Evolutionary conservation across 1,284 basidiomycete species (phyloP), one percentile per base, ranked within the genome.

Genomic region (Marasmius fiardii): DNA sequence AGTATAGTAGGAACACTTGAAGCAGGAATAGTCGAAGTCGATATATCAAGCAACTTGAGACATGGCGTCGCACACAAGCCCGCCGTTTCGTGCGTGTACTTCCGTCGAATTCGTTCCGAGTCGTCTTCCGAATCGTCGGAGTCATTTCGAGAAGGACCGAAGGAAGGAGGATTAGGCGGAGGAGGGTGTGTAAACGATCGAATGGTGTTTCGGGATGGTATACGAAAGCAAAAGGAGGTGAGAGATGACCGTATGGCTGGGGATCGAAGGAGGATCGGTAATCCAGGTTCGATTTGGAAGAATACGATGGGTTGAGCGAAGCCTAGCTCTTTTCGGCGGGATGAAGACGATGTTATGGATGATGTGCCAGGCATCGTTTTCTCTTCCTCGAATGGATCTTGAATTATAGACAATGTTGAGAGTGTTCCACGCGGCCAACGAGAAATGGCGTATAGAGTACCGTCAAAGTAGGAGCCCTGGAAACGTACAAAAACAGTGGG

Each of bases 291-390:
- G 31, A 90, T 74, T 18, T 76, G 76, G 65, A 87, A 87, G 71
- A 90, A 90, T 4, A 89, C 86, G 51, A 90, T 69, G 0, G 88
- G 88, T 63, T 90, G 88, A 1, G 88, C 88, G 57, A 90, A 90
- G 59, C 71, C 51, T 45, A 49, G 26, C 26, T 26, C 6, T 11
- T 49, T 49, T 26, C 26, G 26, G 16, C 26, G 24, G 28, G n/a
- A 11, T 31, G 33, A 20, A 20, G 43, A 44, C 2, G 43, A n/a
- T n/a, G n/a, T n/a, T n/a, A n/a, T 44, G 20, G 20, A 24, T 23
- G 28, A 73, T 64, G 37, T 78, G 74, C 7, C 35, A 37, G 35
- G 12, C n/a, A 12, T 37, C 12, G 35, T 37, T 11, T 26, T 26
- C 28, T 47, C 12, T 31, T 49, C 26, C 2, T 49, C 26, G 7